Percentiles rank a stretch among this genome's conserved stretches.
Conservation (phyloP, 805 yeast genomes). For the Saturnispora serradocipensis region DNA sequence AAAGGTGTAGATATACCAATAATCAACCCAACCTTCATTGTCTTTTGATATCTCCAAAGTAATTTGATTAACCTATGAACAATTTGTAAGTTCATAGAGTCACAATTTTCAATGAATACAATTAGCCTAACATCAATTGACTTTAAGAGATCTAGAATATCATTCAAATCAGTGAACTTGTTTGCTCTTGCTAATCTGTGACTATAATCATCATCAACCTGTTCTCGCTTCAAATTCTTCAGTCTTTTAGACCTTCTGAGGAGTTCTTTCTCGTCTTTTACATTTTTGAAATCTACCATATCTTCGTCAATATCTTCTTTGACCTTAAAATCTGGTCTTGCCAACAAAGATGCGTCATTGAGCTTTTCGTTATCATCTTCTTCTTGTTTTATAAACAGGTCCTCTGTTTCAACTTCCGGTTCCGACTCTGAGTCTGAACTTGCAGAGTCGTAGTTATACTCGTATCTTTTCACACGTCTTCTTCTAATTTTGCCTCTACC, state of each 20-base stretch:
- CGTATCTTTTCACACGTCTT: slow-evolving; percentile 9
- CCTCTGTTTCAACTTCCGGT: not conserved
- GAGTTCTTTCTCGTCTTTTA: slow-evolving; percentile 7
- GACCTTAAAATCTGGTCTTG: not conserved
- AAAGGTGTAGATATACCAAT: slow-evolving; percentile 30
- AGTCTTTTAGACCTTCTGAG: slow-evolving; percentile 4
- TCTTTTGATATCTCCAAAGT: slow-evolving; percentile 17
- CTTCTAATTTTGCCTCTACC: slow-evolving; percentile 7
- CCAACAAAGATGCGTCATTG: not conserved
- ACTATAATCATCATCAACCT: slow-evolving; percentile 13
- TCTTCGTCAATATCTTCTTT: slow-evolving; percentile 6
- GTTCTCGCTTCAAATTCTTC: slow-evolving; percentile 6
- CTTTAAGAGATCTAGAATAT: slow-evolving; percentile 15
- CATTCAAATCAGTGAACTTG: slow-evolving; percentile 20
- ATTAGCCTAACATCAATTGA: slow-evolving; percentile 13
- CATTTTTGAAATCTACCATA: not conserved
- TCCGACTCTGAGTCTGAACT: slow-evolving; percentile 7
- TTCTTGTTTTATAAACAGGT: not conserved
- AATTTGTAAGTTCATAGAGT: slow-evolving; percentile 23
- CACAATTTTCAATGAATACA: slow-evolving; percentile 29
- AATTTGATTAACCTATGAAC: slow-evolving; percentile 19
- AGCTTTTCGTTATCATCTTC: not conserved
- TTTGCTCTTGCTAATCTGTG: slow-evolving; percentile 9
- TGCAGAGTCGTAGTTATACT: slow-evolving; percentile 6
- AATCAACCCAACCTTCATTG: slow-evolving; percentile 17